These are phyloP conservation scores for Dacryopinax spathularia DNA, from an alignment of 768 basidiomycete genomes.

Conservation along the genomic window DNA sequence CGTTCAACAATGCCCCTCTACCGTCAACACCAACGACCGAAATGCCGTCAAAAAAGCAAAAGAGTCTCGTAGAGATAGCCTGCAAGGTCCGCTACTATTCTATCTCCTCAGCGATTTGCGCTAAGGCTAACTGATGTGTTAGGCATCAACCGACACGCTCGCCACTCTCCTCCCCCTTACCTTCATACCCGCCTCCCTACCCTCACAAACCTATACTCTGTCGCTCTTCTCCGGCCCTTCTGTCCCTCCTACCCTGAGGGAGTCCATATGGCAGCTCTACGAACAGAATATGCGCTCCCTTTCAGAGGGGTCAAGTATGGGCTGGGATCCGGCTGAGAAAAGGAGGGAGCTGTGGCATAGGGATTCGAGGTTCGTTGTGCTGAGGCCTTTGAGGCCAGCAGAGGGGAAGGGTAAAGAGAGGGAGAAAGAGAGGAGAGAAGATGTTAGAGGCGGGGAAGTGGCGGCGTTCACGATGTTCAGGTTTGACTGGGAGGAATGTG, in stretches of 20 bases:
- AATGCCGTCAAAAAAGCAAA: background rate
- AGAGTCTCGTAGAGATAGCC: background rate
- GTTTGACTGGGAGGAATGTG: slow-evolving; percentile 49
- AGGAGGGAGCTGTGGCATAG: slow-evolving; percentile 44
- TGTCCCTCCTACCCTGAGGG: background rate
- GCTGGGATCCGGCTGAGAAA: slow-evolving; percentile 49
- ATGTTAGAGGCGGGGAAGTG: no score
- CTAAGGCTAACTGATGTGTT: background rate
- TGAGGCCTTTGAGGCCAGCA: slow-evolving; percentile 18
- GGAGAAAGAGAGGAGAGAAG: background rate
- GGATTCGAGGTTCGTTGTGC: slow-evolving; percentile 47
- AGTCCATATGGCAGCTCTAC: background rate
- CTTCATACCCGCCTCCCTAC: background rate
- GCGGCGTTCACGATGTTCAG: slow-evolving; percentile 46
- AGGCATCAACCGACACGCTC: background rate
- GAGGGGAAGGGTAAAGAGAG: background rate
- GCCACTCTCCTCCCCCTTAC: background rate
- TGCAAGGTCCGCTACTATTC: background rate
- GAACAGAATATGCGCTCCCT: background rate
- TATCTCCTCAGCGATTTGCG: background rate
- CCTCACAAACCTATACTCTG: background rate
- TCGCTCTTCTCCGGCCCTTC: background rate
- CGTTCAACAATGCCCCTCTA: no score
- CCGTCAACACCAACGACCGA: no score
- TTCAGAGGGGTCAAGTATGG: slow-evolving; percentile 22